Base-by-base conservation (phyloP, 1,284 basidiomycete species). In the Boletus smithii region DNA sequence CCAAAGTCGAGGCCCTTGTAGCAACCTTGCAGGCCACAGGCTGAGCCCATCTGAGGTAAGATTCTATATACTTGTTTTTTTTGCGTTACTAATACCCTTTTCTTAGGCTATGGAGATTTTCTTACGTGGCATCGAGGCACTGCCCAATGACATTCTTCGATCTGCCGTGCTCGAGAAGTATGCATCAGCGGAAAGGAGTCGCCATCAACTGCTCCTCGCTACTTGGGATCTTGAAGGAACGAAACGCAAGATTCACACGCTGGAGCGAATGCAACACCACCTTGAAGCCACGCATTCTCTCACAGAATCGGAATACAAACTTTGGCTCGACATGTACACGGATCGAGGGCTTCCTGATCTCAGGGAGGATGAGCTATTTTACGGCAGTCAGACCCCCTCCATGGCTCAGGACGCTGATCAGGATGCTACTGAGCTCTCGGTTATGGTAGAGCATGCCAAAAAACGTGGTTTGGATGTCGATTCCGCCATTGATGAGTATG, bases 161-260 rank as follows among this genome's bases (percentile, higher is more conserved):
- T 29, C 46, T 37, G 46, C 40, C 5, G 14, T 48, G 34, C 7
- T 32, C 5, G 46, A 6, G 16, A 43, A 42, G 34, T 42, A 26
- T 42, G 46, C 40, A 11, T 3, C 13, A 13, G 34, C 34, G 18
- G 46, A 48, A 13, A 42, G 27, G 27, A 37, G 40, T 26, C 16
- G 23, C 16, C 27, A 42, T 22, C 40, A 20, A 8, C 34, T 42
- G 1, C 46, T 48, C 17, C 10, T 48, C 0, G 39, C 45, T 10
- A 29, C 14, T 8, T 34, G 46, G 46, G 41, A 48, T n/a, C 29
- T 48, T 1, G 24, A 48, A 39, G 30, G 4, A 7, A 30, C 24
- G 3, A 48, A 18, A 18, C n/a, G 26, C 20, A 14, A 5, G 20
- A 8, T 44, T 11, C 8, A 14, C 2, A 10, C 24, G 9, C 26